phyloP scores from a whole-genome alignment of 2,329 filamentous ascomycete genomes.

The Phialemoniopsis sp. region DNA sequence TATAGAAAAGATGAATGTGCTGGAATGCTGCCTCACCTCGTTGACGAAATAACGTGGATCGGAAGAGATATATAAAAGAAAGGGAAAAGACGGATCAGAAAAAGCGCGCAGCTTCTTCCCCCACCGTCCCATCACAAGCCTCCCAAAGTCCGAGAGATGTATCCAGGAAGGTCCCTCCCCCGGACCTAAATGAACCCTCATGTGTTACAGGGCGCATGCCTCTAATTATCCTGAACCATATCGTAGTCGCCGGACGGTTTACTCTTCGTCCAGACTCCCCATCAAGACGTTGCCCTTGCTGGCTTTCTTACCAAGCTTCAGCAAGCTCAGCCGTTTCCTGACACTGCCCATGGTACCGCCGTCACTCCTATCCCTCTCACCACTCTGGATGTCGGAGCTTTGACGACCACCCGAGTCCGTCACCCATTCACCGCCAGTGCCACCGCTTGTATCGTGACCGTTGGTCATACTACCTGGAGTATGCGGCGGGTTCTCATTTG shows the following conservation, averaged over 20 bases:
- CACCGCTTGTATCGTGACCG: conserved; percentile 7
- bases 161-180: too few species aligned
- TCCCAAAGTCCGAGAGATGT: too few species aligned
- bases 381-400: conserved; percentile 14
- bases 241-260: conserved; percentile 11
- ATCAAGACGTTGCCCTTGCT: conserved; percentile 50
- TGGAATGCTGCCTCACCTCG: too few species aligned
- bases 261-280: conserved; percentile 54
- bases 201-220: too few species aligned
- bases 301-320: conserved; percentile 69
- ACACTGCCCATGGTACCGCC: conserved; percentile 53
- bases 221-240: too few species aligned
- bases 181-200: too few species aligned
- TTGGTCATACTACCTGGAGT: conserved; percentile 1
- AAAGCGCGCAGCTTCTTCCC: too few species aligned
- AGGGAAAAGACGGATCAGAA: too few species aligned
- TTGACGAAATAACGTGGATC: too few species aligned
- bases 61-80: too few species aligned
- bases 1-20: too few species aligned
- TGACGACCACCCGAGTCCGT: conserved; percentile 20
- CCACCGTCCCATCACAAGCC: too few species aligned
- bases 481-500: neutral
- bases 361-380: conserved; percentile 6
- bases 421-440: conserved; percentile 20
- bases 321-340: conserved; percentile 72